These are phyloP conservation scores for Halophytophthora polymorphica DNA, from an alignment of 352 stramenopile genomes.

Conservation along the genomic window DNA sequence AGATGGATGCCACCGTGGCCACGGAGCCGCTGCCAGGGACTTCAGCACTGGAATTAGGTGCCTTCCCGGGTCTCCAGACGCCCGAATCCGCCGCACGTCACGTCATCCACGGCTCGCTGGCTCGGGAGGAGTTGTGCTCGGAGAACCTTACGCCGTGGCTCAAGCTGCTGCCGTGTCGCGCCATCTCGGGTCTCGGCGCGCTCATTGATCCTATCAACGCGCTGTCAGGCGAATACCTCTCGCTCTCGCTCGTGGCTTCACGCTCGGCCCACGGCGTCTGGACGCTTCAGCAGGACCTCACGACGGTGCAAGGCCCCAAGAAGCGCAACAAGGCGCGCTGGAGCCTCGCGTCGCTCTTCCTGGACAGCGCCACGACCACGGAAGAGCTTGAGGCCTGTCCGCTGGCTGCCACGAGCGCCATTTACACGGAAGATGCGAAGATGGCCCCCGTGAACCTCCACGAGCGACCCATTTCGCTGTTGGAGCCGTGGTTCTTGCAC, in stretches of 20 bases:
- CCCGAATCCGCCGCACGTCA: slow-evolving; percentile 7
- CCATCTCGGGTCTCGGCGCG: slow-evolving; percentile 51
- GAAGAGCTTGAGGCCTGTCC: slow-evolving; percentile 32
- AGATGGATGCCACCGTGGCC: slow-evolving; percentile 64
- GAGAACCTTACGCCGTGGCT: slow-evolving; percentile 89
- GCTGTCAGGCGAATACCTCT: slow-evolving; percentile 69
- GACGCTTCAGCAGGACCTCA: slow-evolving; percentile 58
- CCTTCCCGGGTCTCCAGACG: slow-evolving; percentile 4
- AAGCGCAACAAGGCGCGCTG: slow-evolving; percentile 21
- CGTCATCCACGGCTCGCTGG: slow-evolving; percentile 64
- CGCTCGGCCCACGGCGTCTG: slow-evolving; percentile 20
- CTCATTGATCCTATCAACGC: slow-evolving; percentile 75
- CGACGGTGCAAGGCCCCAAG: slow-evolving; percentile 39
- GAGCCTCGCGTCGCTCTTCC: slow-evolving; percentile 49
- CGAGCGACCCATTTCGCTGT: slow-evolving; percentile 8
- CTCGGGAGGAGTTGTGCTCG: slow-evolving; percentile 82
- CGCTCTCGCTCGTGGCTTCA: slow-evolving; percentile 49
- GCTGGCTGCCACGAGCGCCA: slow-evolving; percentile 32
- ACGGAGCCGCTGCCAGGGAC: slow-evolving; percentile 12
- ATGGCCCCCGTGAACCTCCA: slow-evolving; percentile 21
- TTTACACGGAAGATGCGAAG: slow-evolving; percentile 28
- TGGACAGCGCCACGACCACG: slow-evolving; percentile 17
- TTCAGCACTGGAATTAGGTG: slow-evolving; percentile 8
- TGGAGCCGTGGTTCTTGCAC: slow-evolving; percentile 19
- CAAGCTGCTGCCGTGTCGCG: slow-evolving; percentile 82